phyloP scores from a whole-genome alignment of 208 protist genomes.

The Trypanosoma mega region DNA sequence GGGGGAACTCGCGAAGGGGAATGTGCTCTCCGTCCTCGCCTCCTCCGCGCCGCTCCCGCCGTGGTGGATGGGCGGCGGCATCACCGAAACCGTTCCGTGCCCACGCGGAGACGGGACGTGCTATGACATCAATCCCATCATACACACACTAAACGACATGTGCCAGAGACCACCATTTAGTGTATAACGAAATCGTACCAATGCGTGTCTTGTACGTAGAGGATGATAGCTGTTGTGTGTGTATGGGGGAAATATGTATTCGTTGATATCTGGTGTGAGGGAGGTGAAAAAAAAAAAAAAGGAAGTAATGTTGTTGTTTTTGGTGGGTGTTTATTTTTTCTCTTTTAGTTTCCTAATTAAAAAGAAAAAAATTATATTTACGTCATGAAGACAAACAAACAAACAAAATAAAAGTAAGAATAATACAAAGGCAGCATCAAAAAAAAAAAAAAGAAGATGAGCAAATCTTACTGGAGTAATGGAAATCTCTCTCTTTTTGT shows the following conservation, averaged over 20 bases:
- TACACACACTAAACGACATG: conserved; percentile 15
- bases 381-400: no score
- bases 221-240: neutral
- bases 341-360: neutral
- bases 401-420: no score
- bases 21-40: conserved; percentile 33
- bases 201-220: neutral
- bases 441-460: no score
- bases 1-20: conserved; percentile 10
- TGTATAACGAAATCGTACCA: no score
- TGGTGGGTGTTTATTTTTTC: neutral
- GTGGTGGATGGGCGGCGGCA: conserved; percentile 36
- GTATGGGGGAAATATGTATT: no score
- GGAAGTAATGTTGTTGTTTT: neutral
- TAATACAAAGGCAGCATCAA: no score
- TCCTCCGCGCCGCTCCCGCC: conserved; percentile 26
- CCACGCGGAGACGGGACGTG: conserved; percentile 21
- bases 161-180: no score
- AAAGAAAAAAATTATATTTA: neutral
- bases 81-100: conserved; percentile 49
- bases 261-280: no score
- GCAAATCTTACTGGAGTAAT: no score
- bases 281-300: neutral
- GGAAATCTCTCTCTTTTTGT: no score
- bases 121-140: conserved; percentile 37